These are phyloP conservation scores for Torulaspora indica DNA, from an alignment of 805 yeast species.

Conservation along the genomic window DNA sequence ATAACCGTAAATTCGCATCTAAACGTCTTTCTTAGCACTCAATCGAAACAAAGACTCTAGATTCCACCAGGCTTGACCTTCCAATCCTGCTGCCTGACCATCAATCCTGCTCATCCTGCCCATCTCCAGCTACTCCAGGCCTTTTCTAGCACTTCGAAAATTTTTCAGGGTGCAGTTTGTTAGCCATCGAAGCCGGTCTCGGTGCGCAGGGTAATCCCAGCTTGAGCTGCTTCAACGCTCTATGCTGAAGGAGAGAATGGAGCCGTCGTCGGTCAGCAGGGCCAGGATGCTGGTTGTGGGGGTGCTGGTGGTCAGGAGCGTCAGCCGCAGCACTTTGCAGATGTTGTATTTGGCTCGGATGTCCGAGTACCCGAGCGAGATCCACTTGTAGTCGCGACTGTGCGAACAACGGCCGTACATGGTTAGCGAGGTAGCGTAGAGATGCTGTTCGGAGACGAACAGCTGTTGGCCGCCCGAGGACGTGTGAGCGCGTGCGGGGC, in stretches of 20 bases:
- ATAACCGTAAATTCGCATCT: not conserved
- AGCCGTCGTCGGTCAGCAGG: slow-evolving; percentile 8
- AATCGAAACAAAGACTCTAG: no score
- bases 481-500: not conserved
- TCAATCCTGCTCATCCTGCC: not conserved
- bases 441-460: slow-evolving; percentile 17
- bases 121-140: not conserved
- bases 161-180: slow-evolving; percentile 20
- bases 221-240: not conserved
- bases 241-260: slow-evolving; percentile 6
- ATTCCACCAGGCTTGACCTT: no score
- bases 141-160: slow-evolving; percentile 2
- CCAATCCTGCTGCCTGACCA: not conserved
- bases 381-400: slow-evolving; percentile 16
- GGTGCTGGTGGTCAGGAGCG: slow-evolving; percentile 1
- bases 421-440: slow-evolving; percentile 23
- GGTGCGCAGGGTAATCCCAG: slow-evolving; percentile 1
- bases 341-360: slow-evolving; percentile 22
- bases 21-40: not conserved
- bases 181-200: not conserved
- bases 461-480: slow-evolving; percentile 8
- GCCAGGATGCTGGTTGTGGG: slow-evolving; percentile 1
- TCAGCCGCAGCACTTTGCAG: slow-evolving; percentile 12
- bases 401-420: slow-evolving; percentile 13
- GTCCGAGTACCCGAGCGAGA: slow-evolving; percentile 21